A percentile compares a stretch with the other conserved stretches of the same genome.
Conservation (phyloP, 2,329 filamentous ascomycete species). For the Cladosporium phlei region DNA sequence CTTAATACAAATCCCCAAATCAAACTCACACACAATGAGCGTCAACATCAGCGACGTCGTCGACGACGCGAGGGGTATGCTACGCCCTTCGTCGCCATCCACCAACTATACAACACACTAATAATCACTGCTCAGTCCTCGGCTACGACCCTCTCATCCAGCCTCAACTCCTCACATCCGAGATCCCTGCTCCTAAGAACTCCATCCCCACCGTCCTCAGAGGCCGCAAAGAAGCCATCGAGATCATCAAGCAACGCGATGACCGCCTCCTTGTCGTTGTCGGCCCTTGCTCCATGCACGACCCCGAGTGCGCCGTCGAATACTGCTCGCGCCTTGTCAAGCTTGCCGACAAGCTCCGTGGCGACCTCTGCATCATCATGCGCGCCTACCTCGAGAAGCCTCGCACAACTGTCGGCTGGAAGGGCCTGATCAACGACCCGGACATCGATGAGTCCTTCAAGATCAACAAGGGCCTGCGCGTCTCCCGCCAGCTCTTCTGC, state of each 20-base stretch:
- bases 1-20: no score
- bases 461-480: slow-evolving; percentile 92
- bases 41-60: slow-evolving; percentile 3
- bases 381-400: slow-evolving; percentile 98
- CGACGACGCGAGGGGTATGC: slow-evolving; percentile 13
- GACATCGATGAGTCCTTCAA: slow-evolving; percentile 98
- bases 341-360: slow-evolving; percentile 80
- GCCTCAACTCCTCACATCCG: slow-evolving; percentile 90
- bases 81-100: not conserved
- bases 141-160: slow-evolving; percentile 61
- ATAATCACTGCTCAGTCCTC: slow-evolving; percentile 81
- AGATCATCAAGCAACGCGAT: slow-evolving; percentile 50
- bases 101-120: not conserved
- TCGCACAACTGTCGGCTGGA: slow-evolving; percentile 96
- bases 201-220: slow-evolving; percentile 54
- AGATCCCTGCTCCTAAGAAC: slow-evolving; percentile 60
- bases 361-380: slow-evolving; percentile 94
- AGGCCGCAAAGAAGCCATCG: slow-evolving; percentile 57
- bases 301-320: slow-evolving; percentile 81
- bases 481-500: slow-evolving; percentile 85
- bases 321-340: slow-evolving; percentile 82
- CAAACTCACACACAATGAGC: slow-evolving; percentile 3
- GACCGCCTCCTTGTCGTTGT: slow-evolving; percentile 69
- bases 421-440: slow-evolving; percentile 96
- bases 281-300: slow-evolving; percentile 95